A percentile compares a stretch with the other conserved stretches of the same genome.
These are phyloP conservation scores for Coniochaeta sp. DNA, from an alignment of 2,329 filamentous ascomycete species.

Conservation along the genomic window DNA sequence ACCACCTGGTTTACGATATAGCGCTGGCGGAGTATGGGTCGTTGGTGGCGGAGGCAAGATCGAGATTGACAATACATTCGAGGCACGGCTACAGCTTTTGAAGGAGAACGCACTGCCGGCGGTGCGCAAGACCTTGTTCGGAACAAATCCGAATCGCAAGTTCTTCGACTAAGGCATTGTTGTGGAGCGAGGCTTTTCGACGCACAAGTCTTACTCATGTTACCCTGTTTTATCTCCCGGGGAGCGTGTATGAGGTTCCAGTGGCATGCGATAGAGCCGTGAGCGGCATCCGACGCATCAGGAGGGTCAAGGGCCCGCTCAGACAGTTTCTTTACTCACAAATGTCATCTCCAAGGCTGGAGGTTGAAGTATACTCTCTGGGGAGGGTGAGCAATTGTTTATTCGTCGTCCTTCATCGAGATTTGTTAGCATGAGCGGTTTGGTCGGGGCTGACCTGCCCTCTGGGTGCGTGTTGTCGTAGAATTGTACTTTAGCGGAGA, in stretches of 20 bases:
- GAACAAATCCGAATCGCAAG: slow-evolving; percentile 89
- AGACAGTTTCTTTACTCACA: neutral
- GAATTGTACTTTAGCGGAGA: neutral
- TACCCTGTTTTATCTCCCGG: neutral
- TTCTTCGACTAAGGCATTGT: slow-evolving; percentile 70
- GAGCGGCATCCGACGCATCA: neutral
- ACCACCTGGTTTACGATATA: slow-evolving; percentile 28
- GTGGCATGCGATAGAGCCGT: neutral
- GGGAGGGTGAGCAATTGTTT: neutral
- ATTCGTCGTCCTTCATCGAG: neutral
- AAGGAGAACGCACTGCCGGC: slow-evolving; percentile 78
- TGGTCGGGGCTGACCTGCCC: neutral
- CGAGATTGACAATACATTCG: slow-evolving; percentile 97
- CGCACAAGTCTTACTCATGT: neutral
- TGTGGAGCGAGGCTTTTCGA: neutral
- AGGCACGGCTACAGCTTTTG: slow-evolving; percentile 79
- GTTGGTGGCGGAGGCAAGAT: slow-evolving; percentile 85
- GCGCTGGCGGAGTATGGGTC: slow-evolving; percentile 75
- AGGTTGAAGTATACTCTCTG: neutral
- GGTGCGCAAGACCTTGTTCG: slow-evolving; percentile 81
- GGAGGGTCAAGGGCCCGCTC: neutral
- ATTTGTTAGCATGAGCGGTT: neutral
- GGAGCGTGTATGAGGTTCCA: too few relatives aligned
- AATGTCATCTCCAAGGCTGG: too few relatives aligned
- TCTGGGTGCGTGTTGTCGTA: neutral